These are phyloP conservation scores for Corylus avellana DNA, from an alignment of 306 rosid genomes.

Conservation along the genomic window DNA sequence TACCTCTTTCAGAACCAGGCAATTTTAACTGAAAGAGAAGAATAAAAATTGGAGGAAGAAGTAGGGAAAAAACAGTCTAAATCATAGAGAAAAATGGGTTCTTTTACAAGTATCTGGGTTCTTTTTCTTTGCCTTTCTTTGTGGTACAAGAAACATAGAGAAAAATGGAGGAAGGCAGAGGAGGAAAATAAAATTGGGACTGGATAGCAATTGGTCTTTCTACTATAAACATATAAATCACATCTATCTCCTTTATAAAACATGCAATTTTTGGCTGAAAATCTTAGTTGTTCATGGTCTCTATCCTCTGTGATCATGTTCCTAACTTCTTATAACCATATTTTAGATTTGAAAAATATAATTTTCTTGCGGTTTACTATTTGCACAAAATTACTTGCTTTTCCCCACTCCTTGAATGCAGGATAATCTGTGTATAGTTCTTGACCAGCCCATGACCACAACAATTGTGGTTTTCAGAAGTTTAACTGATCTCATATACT, in stretches of 20 bases:
- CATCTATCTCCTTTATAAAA: neutral
- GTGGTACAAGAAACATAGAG: neutral
- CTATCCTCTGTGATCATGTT: neutral
- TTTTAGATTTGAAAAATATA: neutral
- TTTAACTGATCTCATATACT: slow-evolving; percentile 66
- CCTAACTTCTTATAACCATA: neutral
- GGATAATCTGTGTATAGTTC: slow-evolving; percentile 48
- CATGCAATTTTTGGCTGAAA: neutral
- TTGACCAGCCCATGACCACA: slow-evolving; percentile 43
- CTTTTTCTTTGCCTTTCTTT: neutral
- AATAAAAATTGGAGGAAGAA: no score
- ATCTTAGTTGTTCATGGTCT: neutral
- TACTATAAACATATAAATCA: neutral
- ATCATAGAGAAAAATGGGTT: no score
- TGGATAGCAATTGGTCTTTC: neutral
- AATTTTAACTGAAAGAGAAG: no score
- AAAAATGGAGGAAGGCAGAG: neutral
- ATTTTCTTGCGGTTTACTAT: neutral
- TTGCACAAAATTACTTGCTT: neutral
- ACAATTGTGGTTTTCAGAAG: slow-evolving; percentile 65
- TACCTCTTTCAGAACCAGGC: no score
- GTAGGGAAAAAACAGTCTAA: no score
- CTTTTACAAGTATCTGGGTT: neutral
- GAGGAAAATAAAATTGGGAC: neutral
- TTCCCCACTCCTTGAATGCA: slow-evolving; percentile 34